These are phyloP conservation scores for Saksenaea oblongispora DNA, from an alignment of 371 early-diverging fungal species.

Conservation along the genomic window DNA sequence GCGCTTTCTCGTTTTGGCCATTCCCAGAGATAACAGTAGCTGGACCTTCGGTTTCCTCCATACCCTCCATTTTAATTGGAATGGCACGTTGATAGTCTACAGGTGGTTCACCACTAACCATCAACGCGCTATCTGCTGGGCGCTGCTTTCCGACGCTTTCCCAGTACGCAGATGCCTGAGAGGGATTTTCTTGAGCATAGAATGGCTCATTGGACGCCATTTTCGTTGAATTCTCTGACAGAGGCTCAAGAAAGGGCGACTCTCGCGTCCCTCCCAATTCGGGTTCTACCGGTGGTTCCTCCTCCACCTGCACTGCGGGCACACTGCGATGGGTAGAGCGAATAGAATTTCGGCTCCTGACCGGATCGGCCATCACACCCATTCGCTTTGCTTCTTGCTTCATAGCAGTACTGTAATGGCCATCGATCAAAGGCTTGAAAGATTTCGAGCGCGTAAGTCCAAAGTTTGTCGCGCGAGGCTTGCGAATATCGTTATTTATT, in stretches of 20 bases:
- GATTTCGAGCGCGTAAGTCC: neutral
- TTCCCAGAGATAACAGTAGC: neutral
- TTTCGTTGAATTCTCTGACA: neutral
- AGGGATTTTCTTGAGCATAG: neutral
- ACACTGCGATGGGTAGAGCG: neutral
- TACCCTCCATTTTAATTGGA: constrained; percentile 3
- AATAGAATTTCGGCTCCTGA: constrained; percentile 7
- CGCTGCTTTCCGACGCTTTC: neutral
- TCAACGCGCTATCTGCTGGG: neutral
- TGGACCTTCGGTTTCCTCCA: neutral
- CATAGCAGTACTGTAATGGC: constrained; percentile 1
- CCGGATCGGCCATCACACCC: neutral
- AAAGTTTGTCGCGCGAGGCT: constrained; percentile 14
- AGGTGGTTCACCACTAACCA: neutral
- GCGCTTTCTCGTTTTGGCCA: neutral
- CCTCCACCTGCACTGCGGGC: neutral
- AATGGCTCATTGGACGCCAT: neutral
- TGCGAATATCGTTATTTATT: constrained; percentile 39
- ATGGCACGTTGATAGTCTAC: neutral
- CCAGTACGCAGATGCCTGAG: neutral
- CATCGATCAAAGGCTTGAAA: neutral
- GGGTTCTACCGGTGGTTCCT: neutral
- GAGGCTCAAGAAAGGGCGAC: neutral
- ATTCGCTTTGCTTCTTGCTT: neutral
- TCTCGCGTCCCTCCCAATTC: neutral